Base-by-base conservation (phyloP, 116 monocot genomes). In the Papilionanthe hybrid region DNA sequence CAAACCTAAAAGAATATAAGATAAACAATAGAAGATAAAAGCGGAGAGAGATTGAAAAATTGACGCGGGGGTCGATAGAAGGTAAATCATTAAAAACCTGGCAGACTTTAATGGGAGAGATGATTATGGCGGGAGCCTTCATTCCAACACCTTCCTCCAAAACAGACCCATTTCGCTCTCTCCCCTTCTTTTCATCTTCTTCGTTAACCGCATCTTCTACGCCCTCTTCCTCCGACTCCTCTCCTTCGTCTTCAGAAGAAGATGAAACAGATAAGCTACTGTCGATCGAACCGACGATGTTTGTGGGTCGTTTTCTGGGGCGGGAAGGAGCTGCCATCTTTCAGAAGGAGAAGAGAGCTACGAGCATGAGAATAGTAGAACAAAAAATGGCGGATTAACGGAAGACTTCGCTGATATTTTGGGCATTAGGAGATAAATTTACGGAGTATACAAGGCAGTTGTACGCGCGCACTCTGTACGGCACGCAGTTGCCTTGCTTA, bases 41-140 rank as follows among this genome's bases (percentile, higher is more conserved):
- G 43, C 41, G n/a, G 1, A 42, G 74, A 76, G 5, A 42, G n/a
- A n/a, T n/a, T n/a, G n/a, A n/a, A n/a, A n/a, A n/a, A n/a, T n/a
- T n/a, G 2, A 11, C 43, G 72, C 8, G 29, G 74, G 77, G 20
- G 28, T 13, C 4, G 47, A 13, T 3, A 41, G 44, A 73, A 11
- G 44, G 28, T 15, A 23, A 42, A 15, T 5, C 11, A 72, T 58
- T 72, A 18, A 9, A 60, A 48, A 87, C 90, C 85, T 92, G 89
- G 86, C 92, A 92, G 55, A 92, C 83, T 82, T 86, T 92, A 77
- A 87, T 87, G 55, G 90, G 89, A 27, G 75, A 72, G 72, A 92
- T 86, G 56, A 81, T 88, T 80, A 92, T 87, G 72, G 79, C 72
- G 8, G 82, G 63, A 80, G 78, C 75, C 55, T 75, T 84, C 63